Evolutionary conservation across 306 rosid species (phyloP).

Genomic region (Prinsepia uniflora): DNA sequence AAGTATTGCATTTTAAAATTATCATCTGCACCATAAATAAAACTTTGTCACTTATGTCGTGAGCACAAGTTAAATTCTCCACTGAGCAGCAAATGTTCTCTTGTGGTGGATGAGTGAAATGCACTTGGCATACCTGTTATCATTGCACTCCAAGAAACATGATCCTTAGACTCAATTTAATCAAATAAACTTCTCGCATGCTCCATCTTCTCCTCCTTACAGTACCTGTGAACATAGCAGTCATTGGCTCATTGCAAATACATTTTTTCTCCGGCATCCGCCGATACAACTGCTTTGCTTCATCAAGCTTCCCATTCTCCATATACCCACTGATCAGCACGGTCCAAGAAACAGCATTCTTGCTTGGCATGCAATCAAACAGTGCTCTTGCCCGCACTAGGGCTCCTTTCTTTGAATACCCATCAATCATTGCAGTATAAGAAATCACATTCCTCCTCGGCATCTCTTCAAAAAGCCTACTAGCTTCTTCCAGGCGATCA

Average conservation of each 20-base stretch:
- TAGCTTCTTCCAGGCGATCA: slow-evolving; percentile 43
- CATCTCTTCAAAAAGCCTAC: slow-evolving; percentile 41
- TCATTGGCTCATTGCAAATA: slow-evolving; percentile 29
- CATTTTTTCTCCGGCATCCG: slow-evolving; percentile 48
- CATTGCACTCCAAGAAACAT: slow-evolving; percentile 52
- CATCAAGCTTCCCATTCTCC: slow-evolving; percentile 40
- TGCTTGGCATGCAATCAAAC: slow-evolving; percentile 41
- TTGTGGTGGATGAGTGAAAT: not conserved
- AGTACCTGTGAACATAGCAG: slow-evolving; percentile 50
- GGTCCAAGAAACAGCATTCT: slow-evolving; percentile 45
- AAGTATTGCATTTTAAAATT: not conserved
- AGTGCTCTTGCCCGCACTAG: slow-evolving; percentile 38
- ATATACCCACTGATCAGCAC: slow-evolving; percentile 50
- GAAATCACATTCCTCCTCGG: slow-evolving; percentile 44
- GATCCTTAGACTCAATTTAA: slow-evolving; percentile 35
- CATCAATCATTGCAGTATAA: slow-evolving; percentile 49
- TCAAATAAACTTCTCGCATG: slow-evolving; percentile 45
- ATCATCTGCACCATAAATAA: too few species aligned
- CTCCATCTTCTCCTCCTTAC: slow-evolving; percentile 43
- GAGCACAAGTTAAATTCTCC: not conserved
- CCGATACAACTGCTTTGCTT: slow-evolving; percentile 43
- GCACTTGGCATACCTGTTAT: slow-evolving; percentile 33
- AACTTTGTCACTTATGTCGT: not conserved
- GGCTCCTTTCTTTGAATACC: slow-evolving; percentile 38
- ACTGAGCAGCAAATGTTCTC: not conserved